These are phyloP conservation scores for Fusarium subtropicale DNA, from an alignment of 2,329 filamentous ascomycete genomes.

Conservation along the genomic window DNA sequence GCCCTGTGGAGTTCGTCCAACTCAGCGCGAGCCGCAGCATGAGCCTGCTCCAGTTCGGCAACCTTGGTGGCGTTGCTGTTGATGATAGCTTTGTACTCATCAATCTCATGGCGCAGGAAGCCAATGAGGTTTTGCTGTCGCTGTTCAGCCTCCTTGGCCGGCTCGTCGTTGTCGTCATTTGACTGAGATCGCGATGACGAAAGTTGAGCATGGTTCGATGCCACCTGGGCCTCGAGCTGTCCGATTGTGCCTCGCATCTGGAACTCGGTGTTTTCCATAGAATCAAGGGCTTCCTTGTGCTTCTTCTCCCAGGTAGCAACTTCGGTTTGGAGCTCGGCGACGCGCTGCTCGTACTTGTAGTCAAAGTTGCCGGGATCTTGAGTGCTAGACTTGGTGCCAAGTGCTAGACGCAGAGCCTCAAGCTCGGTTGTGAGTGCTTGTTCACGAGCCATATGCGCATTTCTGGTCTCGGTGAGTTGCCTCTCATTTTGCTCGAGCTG, in stretches of 20 bases:
- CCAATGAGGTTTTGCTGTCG: conserved; percentile 71
- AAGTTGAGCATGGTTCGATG: conserved; percentile 65
- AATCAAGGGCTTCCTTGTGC: conserved; percentile 76
- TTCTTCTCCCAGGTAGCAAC: conserved; percentile 80
- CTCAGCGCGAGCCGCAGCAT: conserved; percentile 73
- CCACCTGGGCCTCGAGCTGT: conserved; percentile 74
- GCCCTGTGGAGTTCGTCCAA: conserved; percentile 74
- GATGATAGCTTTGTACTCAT: conserved; percentile 82
- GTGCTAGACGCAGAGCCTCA: conserved; percentile 70
- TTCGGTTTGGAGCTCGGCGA: conserved; percentile 76
- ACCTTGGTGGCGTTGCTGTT: conserved; percentile 76
- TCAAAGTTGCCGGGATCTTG: conserved; percentile 49
- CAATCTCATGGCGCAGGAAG: conserved; percentile 77
- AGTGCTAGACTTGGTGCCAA: conserved; percentile 50
- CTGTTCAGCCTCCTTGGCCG: conserved; percentile 59
- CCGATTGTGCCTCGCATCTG: conserved; percentile 78
- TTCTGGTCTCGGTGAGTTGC: conserved; percentile 79
- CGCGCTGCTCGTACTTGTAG: conserved; percentile 64
- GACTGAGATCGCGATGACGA: conserved; percentile 57
- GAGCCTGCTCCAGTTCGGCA: conserved; percentile 77
- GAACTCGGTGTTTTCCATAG: conserved; percentile 78
- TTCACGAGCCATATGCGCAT: conserved; percentile 79
- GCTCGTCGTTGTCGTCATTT: conserved; percentile 55
- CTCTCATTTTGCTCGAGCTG: conserved; percentile 89
- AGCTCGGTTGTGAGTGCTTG: conserved; percentile 79